Base-by-base conservation (phyloP, 2,329 filamentous ascomycete genomes). In the Cladosporium austrohemisphaericum region DNA sequence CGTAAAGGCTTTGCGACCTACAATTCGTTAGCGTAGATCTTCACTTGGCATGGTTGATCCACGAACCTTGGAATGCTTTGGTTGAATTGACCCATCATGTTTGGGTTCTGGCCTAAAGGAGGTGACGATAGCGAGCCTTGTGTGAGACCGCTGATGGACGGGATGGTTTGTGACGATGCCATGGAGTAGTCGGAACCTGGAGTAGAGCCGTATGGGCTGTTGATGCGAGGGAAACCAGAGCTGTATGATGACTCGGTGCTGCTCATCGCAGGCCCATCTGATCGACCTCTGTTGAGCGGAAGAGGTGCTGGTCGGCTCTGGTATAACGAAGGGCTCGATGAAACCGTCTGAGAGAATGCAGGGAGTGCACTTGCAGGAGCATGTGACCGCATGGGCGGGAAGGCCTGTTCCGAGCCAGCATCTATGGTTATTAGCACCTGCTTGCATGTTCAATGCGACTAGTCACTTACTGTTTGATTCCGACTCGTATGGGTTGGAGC, bases 331-430 rank as follows among this genome's bases (percentile, higher is more conserved):
- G 62, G 63, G 45, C 57, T 64, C 9, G 63, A 61, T 7, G 62
- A 65, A 18, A 54, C 36, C 5, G 61, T 57, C 10, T 57, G 58
- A 10, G 55, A 49, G 35, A 63, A 64, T 45, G 57, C 53, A 22
- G 60, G 41, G 16, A 51, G 29, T 22, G 50, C 61, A 41, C 53
- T 56, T 7, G 60, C 57, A 9, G 59, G 40, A n/a, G 62, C 58
- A 33, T 64, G 62, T 48, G 61, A 57, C 45, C 63, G 63, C 58
- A 65, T 62, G 1, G 63, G 60, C 31, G 62, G 61, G 52, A 63
- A 65, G 47, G 57, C 60, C 23, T 59, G 61, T 40, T 65, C 62
- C 57, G 63, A 63, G 38, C 54, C 45, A 55, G 61, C 31, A 40
- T 38, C 33, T 48, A 38, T 25, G 13, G 25, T 10, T 13, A 32